Base-by-base conservation (phyloP, 495 filamentous ascomycete genomes). In the Talaromyces borbonicus region DNA sequence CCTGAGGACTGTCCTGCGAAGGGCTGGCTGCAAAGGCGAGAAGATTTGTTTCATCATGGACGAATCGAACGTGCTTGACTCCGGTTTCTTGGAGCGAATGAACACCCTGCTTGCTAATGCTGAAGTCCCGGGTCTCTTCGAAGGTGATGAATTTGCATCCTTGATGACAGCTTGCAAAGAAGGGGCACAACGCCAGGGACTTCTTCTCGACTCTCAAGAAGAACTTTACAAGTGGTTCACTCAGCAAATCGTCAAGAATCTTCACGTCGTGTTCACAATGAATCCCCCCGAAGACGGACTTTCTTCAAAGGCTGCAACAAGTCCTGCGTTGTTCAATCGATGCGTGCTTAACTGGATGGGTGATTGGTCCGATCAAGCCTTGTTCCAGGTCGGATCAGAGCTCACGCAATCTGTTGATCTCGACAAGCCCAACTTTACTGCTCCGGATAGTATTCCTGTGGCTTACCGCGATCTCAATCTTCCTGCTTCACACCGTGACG, bases 31-130 rank as follows among this genome's bases (percentile, higher is more conserved):
- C 69, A 96, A 93, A 66, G 92, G 92, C 26, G 92, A 99, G 61
- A 99, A 96, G 72, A 93, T 99, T 31, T 97, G 93, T 69, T 99
- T 99, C 68, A 93, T 99, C 66, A 95, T 99, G 92, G 92, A 99
- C 55, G 92, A 99, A 71, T 84, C 89, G 5, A 99, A 99, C 56
- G 92, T 99, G 15, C 77, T 99, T 2, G 92, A 99, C 57, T 99
- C 92, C 12, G 92, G 90, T 27, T 99, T 99, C 79, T 62, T 99
- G 50, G 92, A 99, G 62, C 81, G 93, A 48, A 99, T 99, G 92
- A 99, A 99, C 52, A 99, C 92, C 1, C 72, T 99, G 18, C 79
- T 99, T 44, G 92, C 92, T 47, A 99, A 99, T 58, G 92, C 92
- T 18, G 92, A 99, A 68, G 89, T 99, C 31, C 92, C 92, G 16